Percentiles rank a stretch among this genome's conserved stretches.
phyloP scores from a whole-genome alignment of 306 rosid genomes.

The Calophaca sinica region DNA sequence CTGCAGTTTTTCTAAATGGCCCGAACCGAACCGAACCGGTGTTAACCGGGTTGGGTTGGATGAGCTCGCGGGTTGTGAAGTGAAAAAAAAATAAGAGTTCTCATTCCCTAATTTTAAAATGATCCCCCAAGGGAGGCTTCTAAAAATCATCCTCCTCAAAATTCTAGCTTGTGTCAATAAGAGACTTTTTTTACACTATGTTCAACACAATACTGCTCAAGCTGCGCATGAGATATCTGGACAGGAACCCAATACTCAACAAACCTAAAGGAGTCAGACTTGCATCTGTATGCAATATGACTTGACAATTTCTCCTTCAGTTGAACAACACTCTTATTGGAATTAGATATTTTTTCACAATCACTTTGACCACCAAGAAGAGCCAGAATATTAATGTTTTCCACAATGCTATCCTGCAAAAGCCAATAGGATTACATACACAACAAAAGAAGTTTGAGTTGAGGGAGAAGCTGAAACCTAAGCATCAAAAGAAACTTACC shows the following conservation, averaged over 20 bases:
- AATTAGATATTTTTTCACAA: conserved; percentile 43
- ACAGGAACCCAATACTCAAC: conserved; percentile 96
- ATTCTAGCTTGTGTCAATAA: too few species aligned
- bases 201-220: conserved; percentile 94
- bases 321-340: conserved; percentile 52
- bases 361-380: conserved; percentile 52
- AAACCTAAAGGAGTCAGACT: conserved; percentile 63
- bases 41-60: too few species aligned
- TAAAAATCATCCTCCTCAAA: too few species aligned
- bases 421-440: conserved; percentile 48
- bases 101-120: too few species aligned
- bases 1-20: too few species aligned
- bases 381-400: conserved; percentile 56
- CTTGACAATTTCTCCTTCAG: conserved; percentile 67
- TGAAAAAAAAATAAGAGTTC: too few species aligned
- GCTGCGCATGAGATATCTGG: conserved; percentile 76
- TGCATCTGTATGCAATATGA: conserved; percentile 59
- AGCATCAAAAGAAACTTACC: conserved; percentile 58
- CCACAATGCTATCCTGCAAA: conserved; percentile 67
- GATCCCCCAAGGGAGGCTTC: too few species aligned
- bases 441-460: conserved; percentile 27
- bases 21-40: too few species aligned
- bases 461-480: conserved; percentile 33
- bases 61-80: too few species aligned
- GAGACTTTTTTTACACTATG: too few species aligned